These are phyloP conservation scores for Trypanosoma boissoni DNA, from an alignment of 208 protist genomes.

Conservation along the genomic window DNA sequence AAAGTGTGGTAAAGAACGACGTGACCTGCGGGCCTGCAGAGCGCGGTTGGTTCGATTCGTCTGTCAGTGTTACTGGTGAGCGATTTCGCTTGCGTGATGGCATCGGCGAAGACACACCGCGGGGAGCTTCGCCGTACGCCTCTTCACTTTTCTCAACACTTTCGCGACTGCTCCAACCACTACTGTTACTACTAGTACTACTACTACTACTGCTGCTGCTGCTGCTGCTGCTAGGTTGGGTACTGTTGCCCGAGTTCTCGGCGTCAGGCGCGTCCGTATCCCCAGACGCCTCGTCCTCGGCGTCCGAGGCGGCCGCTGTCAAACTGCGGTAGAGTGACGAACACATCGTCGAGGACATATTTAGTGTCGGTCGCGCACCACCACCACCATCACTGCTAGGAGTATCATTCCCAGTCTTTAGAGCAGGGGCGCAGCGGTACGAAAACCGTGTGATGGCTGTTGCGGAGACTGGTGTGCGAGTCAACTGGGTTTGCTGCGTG, in stretches of 20 bases:
- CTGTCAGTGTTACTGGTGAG: constrained; percentile 29
- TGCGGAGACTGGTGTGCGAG: constrained; percentile 60
- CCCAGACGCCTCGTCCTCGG: background rate
- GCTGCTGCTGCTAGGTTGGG: background rate
- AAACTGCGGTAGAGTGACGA: constrained; percentile 35
- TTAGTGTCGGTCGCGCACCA: background rate
- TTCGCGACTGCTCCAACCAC: background rate
- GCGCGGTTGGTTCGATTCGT: constrained; percentile 33
- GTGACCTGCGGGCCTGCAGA: constrained; percentile 23
- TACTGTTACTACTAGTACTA: background rate
- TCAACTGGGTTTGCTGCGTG: constrained; percentile 31
- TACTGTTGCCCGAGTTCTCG: background rate
- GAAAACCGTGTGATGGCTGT: constrained; percentile 67
- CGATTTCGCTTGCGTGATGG: constrained; percentile 11
- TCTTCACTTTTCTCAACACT: background rate
- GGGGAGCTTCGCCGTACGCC: background rate
- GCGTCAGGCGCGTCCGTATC: background rate
- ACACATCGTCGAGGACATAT: constrained; percentile 30
- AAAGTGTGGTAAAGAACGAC: constrained; percentile 33
- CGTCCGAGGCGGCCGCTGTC: constrained; percentile 1
- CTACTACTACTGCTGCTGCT: background rate
- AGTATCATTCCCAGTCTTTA: too few species aligned
- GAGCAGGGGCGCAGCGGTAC: constrained; percentile 10
- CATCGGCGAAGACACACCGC: background rate
- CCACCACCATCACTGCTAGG: background rate